These are phyloP conservation scores for Graphilbum fragrans DNA, from an alignment of 2,329 filamentous ascomycete genomes.

Conservation along the genomic window DNA sequence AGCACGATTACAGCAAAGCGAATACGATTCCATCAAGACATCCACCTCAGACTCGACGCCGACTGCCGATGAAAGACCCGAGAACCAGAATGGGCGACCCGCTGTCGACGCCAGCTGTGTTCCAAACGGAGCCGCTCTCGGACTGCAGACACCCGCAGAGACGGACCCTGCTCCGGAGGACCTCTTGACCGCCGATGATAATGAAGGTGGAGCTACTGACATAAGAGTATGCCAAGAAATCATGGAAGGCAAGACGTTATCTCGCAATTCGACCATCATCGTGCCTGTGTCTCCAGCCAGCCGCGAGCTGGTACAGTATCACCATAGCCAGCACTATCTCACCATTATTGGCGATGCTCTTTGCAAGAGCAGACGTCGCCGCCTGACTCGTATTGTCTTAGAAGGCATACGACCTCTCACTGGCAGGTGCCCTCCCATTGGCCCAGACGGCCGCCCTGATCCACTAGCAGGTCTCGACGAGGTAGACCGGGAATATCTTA, in stretches of 20 bases:
- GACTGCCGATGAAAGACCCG: too few relatives aligned
- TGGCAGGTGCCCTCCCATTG: too few relatives aligned
- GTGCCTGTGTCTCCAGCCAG: not conserved
- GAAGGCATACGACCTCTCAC: not conserved
- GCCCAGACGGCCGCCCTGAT: not conserved
- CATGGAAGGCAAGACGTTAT: not conserved
- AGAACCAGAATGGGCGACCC: not conserved
- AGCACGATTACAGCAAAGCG: too few relatives aligned
- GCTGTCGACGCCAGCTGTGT: not conserved
- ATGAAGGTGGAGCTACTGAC: not conserved
- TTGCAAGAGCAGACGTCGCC: not conserved
- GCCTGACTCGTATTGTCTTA: not conserved
- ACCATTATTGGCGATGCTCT: not conserved
- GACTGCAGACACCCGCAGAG: not conserved
- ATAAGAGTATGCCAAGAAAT: not conserved
- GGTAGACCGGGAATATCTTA: constrained; percentile 1
- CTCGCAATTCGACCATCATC: not conserved
- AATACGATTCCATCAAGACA: too few relatives aligned
- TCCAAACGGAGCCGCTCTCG: too few relatives aligned
- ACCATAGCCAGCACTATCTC: constrained; percentile 3
- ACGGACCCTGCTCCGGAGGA: not conserved
- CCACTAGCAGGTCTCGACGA: constrained; percentile 1
- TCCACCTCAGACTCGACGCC: too few relatives aligned
- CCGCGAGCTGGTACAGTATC: constrained; percentile 1
- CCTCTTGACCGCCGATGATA: not conserved